Evolutionary conservation across 2,329 filamentous ascomycete genomes (phyloP), one percentile per base, ranked within the genome.

Genomic region (Alternaria arbusti): DNA sequence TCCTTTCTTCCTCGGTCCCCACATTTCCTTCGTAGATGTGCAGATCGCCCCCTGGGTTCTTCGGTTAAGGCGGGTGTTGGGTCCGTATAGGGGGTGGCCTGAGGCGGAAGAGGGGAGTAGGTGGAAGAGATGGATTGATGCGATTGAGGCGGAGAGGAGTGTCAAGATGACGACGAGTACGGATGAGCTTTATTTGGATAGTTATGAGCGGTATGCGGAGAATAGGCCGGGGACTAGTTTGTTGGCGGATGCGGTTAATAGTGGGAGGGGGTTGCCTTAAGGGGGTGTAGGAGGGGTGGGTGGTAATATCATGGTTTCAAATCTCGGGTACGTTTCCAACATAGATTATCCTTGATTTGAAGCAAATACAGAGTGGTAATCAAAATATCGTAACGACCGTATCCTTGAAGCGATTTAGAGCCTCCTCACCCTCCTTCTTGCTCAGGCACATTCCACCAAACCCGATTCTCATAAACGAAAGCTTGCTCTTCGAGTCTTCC

Each of bases 41-140:
- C 89, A 93, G 72, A 85, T 93, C 49, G 91, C 91, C 1, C 92
- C 92, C 0, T 94, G 92, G 85, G 86, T 92, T 13, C 75, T 94
- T 17, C 86, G 92, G 1, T 81, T 94, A 63, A 84, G 86, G n/a
- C 86, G 87, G 3, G 87, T 93, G 17, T 80, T 92, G 32, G 84
- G 86, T 54, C 87, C 88, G 15, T 89, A 90, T 67, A 83, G 89
- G 20, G 87, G 86, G 22, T 93, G 90, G 89, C 86, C 87, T 1
- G 86, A 88, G 23, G 86, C 89, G 0, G 85, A 89, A 65, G 83
- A 85, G 2, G 88, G 87, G 1, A 88, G 84, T 64, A 84, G 91
- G 7, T 93, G 90, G 89, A 86, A 85, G 26, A 83, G 80, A 49
- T 94, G 91, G 91, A 83, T 93, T 6, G 84, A 88, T 28, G 91